Base-by-base conservation (phyloP, 805 yeast species). In the Saccharomyces mikatae region DNA sequence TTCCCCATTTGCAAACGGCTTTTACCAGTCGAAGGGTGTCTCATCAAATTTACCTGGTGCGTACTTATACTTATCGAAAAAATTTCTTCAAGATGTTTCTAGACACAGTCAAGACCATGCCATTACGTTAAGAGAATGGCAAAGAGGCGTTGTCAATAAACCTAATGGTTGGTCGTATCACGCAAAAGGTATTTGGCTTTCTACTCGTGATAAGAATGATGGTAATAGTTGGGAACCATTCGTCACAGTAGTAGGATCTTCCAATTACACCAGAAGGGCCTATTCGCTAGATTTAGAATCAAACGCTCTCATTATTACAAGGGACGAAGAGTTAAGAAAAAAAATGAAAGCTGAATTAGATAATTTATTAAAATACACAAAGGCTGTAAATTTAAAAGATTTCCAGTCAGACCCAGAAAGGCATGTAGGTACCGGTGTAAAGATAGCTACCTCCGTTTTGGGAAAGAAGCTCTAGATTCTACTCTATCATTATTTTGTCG, bases 141-240 rank as follows among this genome's bases (percentile, higher is more conserved):
- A 80, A 63, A 82, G 80, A 50, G 99, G 99, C 1, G 74, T 82
- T 2, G 96, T 89, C 2, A 89, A 89, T 65, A 80, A 86, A 6
- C 79, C 83, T 0, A 79, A 76, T 29, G 99, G 99, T 1, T 92
- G 99, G 98, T 88, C 97, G 0, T 94, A 94, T 69, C 99, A 94
- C 66, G 98, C 99, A 13, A 94, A 94, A 67, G 99, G 99, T 1
- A 73, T 92, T 4, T 94, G 98, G 98, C 71, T 88, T 0, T 75
- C 80, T 8, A 74, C 75, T 11, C 41, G 27, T 13, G 41, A 55
- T 17, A 86, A 82, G 48, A 58, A 61, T 0, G 64, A 66, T 21
- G 47, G 41, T 8, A 77, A 73, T 3, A 84, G 82, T 51, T 59
- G 61, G 0, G 63, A 69, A 11, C 97, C 97, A 1, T 77, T 85